Evolutionary conservation across 495 filamentous ascomycete genomes (phyloP), one percentile per base, ranked within the genome.

Genomic region (Aspergillus panamensis): DNA sequence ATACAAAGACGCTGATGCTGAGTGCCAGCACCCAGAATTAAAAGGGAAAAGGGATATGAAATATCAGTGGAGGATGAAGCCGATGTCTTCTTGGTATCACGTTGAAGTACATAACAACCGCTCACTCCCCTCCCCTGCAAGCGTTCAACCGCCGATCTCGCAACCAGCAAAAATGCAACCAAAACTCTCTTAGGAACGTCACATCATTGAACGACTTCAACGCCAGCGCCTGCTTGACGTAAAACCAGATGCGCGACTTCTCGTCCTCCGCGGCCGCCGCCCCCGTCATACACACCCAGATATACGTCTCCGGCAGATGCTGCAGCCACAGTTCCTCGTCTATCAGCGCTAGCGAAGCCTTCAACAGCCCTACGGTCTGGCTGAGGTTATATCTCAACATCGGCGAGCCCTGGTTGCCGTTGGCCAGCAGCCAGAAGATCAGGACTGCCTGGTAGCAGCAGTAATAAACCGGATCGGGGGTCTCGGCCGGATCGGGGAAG

Each of bases 151-250:
- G 2, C 25, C 5, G 25, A 5, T 25, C 5, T 25, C 25, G 2
- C 5, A 25, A 25, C 25, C 25, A 25, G 25, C 25, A 25, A 25
- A 25, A 25, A 5, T 25, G 25, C 5, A 25, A 25, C 25, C 25
- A 25, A 25, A 25, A 25, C 25, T 25, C 25, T 25, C 25, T 25
- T 25, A 25, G 37, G 37, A 40, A 13, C 16, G 37, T 9, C 5
- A 40, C 16, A 40, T 39, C 61, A 57, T 55, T 48, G 56, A 45
- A 20, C 6, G 30, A 5, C 8, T 8, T n/a, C 8, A 13, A 14
- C 8, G 45, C 20, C 3, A n/a, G 8, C 6, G 45, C 45, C 13
- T 20, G n/a, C n/a, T 30, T 20, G 45, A 48, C 6, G 21, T 48
- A 29, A 25, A 48, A 48, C 45, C 45, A 48, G 5, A 30, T 25